Conservation (phyloP, 2,329 filamentous ascomycete genomes). For the Sarocladium brachiariae region DNA sequence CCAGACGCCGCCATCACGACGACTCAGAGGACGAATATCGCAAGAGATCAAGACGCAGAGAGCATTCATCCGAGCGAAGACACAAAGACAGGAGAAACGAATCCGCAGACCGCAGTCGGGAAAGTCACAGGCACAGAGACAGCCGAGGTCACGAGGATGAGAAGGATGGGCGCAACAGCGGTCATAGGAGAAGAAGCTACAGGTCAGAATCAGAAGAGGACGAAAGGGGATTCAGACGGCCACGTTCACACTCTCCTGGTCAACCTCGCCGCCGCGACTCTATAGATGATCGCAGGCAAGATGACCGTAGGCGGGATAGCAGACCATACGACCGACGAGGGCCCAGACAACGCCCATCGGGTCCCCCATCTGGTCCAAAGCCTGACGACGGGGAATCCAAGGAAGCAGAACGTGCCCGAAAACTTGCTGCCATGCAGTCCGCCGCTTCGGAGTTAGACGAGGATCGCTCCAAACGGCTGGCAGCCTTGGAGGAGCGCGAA, state of each 20-base stretch:
- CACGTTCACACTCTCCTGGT: neutral
- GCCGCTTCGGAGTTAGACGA: slow-evolving; percentile 62
- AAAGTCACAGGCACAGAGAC: neutral
- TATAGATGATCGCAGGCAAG: slow-evolving; percentile 9
- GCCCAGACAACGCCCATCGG: slow-evolving; percentile 2
- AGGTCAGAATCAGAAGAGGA: slow-evolving; percentile 15
- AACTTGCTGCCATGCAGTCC: slow-evolving; percentile 66
- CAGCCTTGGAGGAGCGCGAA: slow-evolving; percentile 60
- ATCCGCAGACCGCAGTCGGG: slow-evolving; percentile 11
- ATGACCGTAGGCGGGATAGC: slow-evolving; percentile 13
- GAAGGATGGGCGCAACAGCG: slow-evolving; percentile 11
- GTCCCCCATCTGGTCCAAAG: slow-evolving; percentile 10
- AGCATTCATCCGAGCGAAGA: slow-evolving; percentile 19
- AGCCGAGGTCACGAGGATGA: slow-evolving; percentile 12
- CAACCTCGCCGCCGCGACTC: neutral
- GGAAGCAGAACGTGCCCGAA: slow-evolving; percentile 56
- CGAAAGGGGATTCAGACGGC: neutral
- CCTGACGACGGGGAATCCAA: slow-evolving; percentile 22
- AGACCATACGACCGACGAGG: too few relatives aligned
- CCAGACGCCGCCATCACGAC: slow-evolving; percentile 22
- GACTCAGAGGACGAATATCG: slow-evolving; percentile 24
- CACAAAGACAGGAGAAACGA: slow-evolving; percentile 14
- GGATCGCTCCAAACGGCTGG: slow-evolving; percentile 62
- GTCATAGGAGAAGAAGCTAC: neutral
- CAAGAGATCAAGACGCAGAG: slow-evolving; percentile 18